Evolutionary conservation across 257 asterid species (phyloP).

Genomic region (Galeopsis tetrahit): DNA sequence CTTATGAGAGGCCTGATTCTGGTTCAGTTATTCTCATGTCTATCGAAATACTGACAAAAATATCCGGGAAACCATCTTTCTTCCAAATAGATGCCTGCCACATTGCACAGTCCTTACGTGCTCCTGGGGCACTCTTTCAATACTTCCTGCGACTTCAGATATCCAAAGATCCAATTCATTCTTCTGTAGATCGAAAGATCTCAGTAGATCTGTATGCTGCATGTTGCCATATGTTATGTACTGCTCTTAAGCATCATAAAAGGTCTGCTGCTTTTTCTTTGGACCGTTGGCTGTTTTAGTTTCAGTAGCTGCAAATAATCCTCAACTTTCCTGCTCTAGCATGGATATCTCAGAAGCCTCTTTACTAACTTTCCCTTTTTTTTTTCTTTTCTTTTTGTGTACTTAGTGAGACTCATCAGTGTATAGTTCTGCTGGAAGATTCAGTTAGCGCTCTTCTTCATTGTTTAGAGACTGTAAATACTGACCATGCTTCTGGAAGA

Average conservation of each 20-base stretch:
- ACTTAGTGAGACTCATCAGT: conserved; percentile 64
- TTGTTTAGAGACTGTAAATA: conserved; percentile 70
- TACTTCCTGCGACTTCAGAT: conserved; percentile 59
- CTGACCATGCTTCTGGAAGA: conserved; percentile 38
- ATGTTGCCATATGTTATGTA: conserved; percentile 75
- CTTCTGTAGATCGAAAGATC: conserved; percentile 51
- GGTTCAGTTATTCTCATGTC: conserved; percentile 81
- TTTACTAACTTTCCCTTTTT: conserved; percentile 20
- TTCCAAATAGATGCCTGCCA: conserved; percentile 64
- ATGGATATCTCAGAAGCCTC: conserved; percentile 4
- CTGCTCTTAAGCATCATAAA: conserved; percentile 77
- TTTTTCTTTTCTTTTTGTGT: conserved; percentile 22
- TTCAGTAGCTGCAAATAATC: conserved; percentile 20
- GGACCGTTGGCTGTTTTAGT: conserved; percentile 4
- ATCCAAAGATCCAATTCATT: conserved; percentile 36
- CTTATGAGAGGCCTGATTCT: conserved; percentile 62
- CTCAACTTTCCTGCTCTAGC: conserved; percentile 16
- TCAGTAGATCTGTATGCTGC: conserved; percentile 70
- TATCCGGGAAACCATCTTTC: conserved; percentile 64
- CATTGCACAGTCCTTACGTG: conserved; percentile 63
- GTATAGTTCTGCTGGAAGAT: conserved; percentile 75
- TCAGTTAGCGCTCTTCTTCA: conserved; percentile 78
- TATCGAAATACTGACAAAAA: conserved; percentile 65
- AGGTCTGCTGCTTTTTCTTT: conserved; percentile 50
- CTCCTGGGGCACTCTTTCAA: conserved; percentile 81